Evolutionary conservation across 2,329 filamentous ascomycete species (phyloP).

Genomic region (Fusarium compactum): DNA sequence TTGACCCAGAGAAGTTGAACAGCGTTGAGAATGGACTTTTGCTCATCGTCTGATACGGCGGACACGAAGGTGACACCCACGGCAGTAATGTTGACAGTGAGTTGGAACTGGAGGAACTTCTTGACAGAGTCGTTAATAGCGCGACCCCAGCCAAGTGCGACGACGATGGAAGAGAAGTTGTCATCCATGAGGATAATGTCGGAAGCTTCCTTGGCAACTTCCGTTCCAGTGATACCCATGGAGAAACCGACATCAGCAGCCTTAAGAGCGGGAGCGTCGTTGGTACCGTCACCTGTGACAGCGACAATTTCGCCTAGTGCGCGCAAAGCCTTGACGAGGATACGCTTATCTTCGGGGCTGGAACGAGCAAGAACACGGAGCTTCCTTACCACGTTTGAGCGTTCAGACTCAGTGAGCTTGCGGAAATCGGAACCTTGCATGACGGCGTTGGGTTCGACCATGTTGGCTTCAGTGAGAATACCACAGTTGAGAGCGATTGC

Average conservation of each 20-base stretch:
- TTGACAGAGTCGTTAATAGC: constrained; percentile 76
- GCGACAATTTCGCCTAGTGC: constrained; percentile 75
- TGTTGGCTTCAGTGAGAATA: constrained; percentile 70
- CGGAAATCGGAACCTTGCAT: constrained; percentile 69
- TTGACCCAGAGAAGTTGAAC: constrained; percentile 78
- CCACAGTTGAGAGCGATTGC: constrained; percentile 59
- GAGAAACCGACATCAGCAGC: constrained; percentile 75
- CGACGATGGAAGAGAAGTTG: constrained; percentile 74
- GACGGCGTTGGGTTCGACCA: constrained; percentile 56
- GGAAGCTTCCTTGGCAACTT: constrained; percentile 74
- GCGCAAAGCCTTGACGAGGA: constrained; percentile 73
- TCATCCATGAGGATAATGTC: constrained; percentile 76
- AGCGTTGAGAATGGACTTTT: constrained; percentile 71
- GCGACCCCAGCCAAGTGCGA: constrained; percentile 74
- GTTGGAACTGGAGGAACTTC: constrained; percentile 76
- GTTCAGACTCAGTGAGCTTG: constrained; percentile 62
- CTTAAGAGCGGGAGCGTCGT: constrained; percentile 74
- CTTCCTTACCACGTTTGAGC: constrained; percentile 67
- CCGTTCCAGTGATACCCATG: constrained; percentile 75
- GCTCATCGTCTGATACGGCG: constrained; percentile 65
- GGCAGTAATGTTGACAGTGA: constrained; percentile 78
- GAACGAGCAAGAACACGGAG: constrained; percentile 77
- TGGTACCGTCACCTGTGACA: constrained; percentile 75
- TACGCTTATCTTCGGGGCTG: constrained; percentile 76
- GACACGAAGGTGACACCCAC: constrained; percentile 74